A percentile compares a stretch with the other conserved stretches of the same genome.
Evolutionary conservation across 306 rosid genomes (phyloP).

Genomic region (Pterocarpus santalinus): DNA sequence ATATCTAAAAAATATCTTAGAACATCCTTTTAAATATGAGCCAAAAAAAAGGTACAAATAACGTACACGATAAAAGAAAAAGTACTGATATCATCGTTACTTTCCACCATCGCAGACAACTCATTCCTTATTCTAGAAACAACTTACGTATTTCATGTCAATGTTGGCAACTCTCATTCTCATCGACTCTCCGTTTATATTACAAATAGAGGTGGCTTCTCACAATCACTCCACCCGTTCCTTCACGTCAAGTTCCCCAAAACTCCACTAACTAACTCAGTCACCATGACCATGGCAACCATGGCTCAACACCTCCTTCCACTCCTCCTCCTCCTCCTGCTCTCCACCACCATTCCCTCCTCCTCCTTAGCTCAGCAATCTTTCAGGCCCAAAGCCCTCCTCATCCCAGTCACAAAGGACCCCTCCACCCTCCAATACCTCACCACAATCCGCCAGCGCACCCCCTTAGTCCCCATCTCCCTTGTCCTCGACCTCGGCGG

Average conservation of each 20-base stretch:
- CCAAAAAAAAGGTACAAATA: no score
- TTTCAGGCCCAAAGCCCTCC: constrained; percentile 54
- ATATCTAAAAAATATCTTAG: no score
- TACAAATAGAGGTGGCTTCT: no score
- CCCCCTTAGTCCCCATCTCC: constrained; percentile 51
- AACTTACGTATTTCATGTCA: no score
- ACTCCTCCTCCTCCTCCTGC: not conserved
- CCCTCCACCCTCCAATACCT: constrained; percentile 56
- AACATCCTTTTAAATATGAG: no score
- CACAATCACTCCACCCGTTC: no score
- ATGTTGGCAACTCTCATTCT: not conserved
- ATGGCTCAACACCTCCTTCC: not conserved
- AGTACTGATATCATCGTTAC: no score
- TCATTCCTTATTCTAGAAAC: no score
- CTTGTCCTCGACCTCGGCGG: constrained; percentile 61
- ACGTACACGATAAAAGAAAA: no score
- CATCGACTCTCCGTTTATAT: no score
- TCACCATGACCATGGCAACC: not conserved
- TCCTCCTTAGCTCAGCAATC: constrained; percentile 38
- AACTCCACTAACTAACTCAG: not conserved
- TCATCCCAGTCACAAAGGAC: constrained; percentile 45
- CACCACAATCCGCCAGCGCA: constrained; percentile 50
- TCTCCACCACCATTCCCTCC: not conserved
- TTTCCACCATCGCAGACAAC: no score
- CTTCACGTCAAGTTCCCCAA: no score